Conservation (phyloP, 176 grass and related monocot genomes). For the Avena atlantica region DNA sequence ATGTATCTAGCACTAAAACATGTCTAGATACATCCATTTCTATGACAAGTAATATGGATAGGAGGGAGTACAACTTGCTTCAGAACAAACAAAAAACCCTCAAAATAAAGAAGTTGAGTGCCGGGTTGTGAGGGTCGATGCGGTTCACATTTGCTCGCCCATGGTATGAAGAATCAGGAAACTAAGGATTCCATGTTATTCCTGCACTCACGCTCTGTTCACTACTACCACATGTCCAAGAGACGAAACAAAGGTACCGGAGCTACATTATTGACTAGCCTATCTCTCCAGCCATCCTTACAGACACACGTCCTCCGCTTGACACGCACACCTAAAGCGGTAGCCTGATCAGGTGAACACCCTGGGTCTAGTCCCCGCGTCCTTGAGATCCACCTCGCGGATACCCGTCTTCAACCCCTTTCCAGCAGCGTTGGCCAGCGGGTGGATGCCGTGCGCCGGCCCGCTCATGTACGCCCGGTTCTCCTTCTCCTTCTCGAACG, state of each 20-base stretch:
- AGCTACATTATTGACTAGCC: neutral
- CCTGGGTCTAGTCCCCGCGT: neutral
- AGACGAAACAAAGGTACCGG: neutral
- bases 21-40: too few relatives aligned
- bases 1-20: too few relatives aligned
- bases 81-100: too few relatives aligned
- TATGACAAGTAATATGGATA: too few relatives aligned
- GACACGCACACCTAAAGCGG: neutral
- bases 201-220: neutral
- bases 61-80: too few relatives aligned
- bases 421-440: constrained; percentile 75
- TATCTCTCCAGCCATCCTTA: neutral
- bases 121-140: too few relatives aligned
- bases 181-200: neutral
- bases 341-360: constrained; percentile 43
- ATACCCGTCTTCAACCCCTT: constrained; percentile 68
- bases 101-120: too few relatives aligned
- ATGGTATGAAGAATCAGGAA: neutral
- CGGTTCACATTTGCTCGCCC: neutral
- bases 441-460: constrained; percentile 83
- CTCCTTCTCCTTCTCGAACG: constrained; percentile 71
- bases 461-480: constrained; percentile 75
- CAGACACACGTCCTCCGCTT: neutral
- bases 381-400: constrained; percentile 61
- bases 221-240: neutral